Evolutionary conservation across 805 yeast species (phyloP).

Genomic region (Hermanozyma aechmeae): DNA sequence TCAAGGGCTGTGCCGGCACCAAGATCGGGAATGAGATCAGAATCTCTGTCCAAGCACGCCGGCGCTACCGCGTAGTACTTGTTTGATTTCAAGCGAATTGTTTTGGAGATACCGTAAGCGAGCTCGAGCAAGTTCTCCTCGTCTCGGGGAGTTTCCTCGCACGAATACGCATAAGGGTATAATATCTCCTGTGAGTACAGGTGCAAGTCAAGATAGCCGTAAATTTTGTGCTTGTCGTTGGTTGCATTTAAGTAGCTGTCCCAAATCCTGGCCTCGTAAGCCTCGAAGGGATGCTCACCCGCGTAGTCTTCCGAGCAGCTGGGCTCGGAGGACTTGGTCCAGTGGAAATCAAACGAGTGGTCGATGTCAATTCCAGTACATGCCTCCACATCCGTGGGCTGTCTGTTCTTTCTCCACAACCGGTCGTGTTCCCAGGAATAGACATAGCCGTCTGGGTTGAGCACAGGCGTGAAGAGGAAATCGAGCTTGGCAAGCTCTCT

Average conservation of each 20-base stretch:
- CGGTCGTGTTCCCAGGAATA: slow-evolving; percentile 76
- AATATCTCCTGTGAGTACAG: slow-evolving; percentile 79
- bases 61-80: slow-evolving; percentile 60
- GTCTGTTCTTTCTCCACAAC: slow-evolving; percentile 85
- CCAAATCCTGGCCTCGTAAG: slow-evolving; percentile 32
- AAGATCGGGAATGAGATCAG: slow-evolving; percentile 62
- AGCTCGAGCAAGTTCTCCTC: slow-evolving; percentile 72
- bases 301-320: slow-evolving; percentile 81
- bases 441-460: slow-evolving; percentile 87
- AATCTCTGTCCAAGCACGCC: slow-evolving; percentile 73
- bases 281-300: slow-evolving; percentile 65
- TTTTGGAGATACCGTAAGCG: slow-evolving; percentile 72
- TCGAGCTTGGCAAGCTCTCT: slow-evolving; percentile 50
- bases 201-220: slow-evolving; percentile 76
- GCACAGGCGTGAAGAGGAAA: slow-evolving; percentile 70
- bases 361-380: slow-evolving; percentile 85
- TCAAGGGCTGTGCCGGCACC: slow-evolving; percentile 79
- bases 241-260: slow-evolving; percentile 31
- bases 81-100: slow-evolving; percentile 57
- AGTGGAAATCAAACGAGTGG: slow-evolving; percentile 71
- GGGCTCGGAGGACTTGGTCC: slow-evolving; percentile 49
- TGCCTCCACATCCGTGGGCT: slow-evolving; percentile 45
- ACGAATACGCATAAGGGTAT: slow-evolving; percentile 76
- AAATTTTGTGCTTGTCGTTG: slow-evolving; percentile 46
- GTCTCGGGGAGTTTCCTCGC: slow-evolving; percentile 66